phyloP scores from a whole-genome alignment of 2,329 filamentous ascomycete genomes.

The Monosporascus ibericus region DNA sequence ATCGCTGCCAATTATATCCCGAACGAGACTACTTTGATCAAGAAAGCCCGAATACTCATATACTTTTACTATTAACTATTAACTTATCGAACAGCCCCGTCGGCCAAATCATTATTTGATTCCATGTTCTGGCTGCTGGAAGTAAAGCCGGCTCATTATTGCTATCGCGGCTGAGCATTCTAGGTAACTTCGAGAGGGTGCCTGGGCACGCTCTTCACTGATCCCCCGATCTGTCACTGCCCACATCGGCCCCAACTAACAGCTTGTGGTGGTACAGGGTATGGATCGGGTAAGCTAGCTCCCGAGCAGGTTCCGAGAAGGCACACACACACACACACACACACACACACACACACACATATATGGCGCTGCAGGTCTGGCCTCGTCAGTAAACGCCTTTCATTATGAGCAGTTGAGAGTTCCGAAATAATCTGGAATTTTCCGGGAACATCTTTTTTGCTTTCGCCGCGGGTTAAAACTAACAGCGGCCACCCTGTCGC shows the following conservation, averaged over 20 bases:
- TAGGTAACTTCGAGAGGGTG: not conserved
- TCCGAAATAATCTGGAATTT: not conserved
- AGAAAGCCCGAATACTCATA: too few relatives aligned
- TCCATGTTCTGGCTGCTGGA: too few relatives aligned
- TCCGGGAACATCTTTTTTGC: not conserved
- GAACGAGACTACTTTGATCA: too few relatives aligned
- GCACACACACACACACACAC: not conserved
- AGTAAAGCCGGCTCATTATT: not conserved
- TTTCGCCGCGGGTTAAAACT: too few relatives aligned
- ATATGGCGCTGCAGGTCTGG: not conserved
- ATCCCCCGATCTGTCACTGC: not conserved
- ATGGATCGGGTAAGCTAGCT: not conserved
- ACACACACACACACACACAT: not conserved
- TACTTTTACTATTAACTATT: too few relatives aligned
- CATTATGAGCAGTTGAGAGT: not conserved
- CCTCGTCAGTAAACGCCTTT: not conserved
- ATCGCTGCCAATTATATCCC: too few relatives aligned
- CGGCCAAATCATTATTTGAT: too few relatives aligned
- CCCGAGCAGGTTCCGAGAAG: not conserved
- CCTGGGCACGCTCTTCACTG: not conserved
- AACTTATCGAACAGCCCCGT: too few relatives aligned
- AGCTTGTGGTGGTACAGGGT: not conserved
- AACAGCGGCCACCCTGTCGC: too few relatives aligned
- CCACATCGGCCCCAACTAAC: not conserved
- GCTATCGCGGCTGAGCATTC: not conserved